Evolutionary conservation across 208 protist species (phyloP), one percentile per base, ranked within the genome.

Genomic region (Naegleria gruberi): DNA sequence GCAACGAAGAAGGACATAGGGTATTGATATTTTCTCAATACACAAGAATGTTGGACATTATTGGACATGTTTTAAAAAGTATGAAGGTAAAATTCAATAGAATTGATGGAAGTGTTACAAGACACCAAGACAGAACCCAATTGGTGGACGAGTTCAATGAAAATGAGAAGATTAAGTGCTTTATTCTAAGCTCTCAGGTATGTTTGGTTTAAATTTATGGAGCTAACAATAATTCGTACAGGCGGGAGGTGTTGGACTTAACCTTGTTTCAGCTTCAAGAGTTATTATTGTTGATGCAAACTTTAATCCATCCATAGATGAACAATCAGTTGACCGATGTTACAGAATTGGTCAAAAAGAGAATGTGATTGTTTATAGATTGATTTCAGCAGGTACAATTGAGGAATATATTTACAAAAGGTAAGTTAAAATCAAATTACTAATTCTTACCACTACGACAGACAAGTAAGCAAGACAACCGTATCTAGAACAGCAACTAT

Each of bases 351-450:
- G 98, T 26, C 98, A 99, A 92, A 96, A 90, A 51, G 95, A 95
- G 90, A 97, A 99, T 43, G 98, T 99, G 0, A 90, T 93, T 15
- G 94, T 99, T 46, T 99, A 96, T 90, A 95, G 98, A 82, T 95
- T 99, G 45, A 93, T 99, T 26, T 98, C 97, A 12, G 96, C 97
- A 85, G 96, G 95, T 12, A 98, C 98, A 19, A 97, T 99, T 45
- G 98, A 99, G 93, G 98, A 99, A 93, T 98, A 99, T 91, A 96
- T 99, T n/a, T n/a, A n/a, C n/a, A n/a, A n/a, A n/a, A n/a, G n/a
- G n/a, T n/a, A n/a, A n/a, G n/a, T n/a, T n/a, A n/a, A n/a, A n/a
- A n/a, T n/a, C n/a, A n/a, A n/a, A n/a, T n/a, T n/a, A n/a, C n/a
- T n/a, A n/a, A n/a, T n/a, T n/a, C n/a, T n/a, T n/a, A n/a, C n/a